Evolutionary conservation across 2,329 filamentous ascomycete genomes (phyloP), one percentile per base, ranked within the genome.

Genomic region (Fusarium papillatum): DNA sequence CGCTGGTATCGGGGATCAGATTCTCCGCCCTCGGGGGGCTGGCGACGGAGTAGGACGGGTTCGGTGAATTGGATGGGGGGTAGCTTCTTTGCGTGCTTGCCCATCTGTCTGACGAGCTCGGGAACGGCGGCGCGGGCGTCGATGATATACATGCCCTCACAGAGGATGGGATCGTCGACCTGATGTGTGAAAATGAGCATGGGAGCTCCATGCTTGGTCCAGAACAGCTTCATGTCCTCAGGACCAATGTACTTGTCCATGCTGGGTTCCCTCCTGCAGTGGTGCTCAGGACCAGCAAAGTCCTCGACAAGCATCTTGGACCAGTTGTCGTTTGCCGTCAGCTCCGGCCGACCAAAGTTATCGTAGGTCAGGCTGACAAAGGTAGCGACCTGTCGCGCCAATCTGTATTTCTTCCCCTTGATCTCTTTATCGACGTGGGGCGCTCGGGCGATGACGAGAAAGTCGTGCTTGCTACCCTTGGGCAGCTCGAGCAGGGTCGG

Each of bases 241-340:
- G 76, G 76, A 2, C 76, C 76, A 31, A 78, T 78, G 62, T 78
- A 78, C 76, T 75, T 78, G 50, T 78, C 76, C 76, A 78, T 78
- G 22, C 74, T 57, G 29, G 76, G 76, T 60, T 78, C 66, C 3
- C n/a, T 46, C 59, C 70, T 75, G 76, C 76, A 78, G 65, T 78
- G 76, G 50, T 78, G 76, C 26, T 78, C 68, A 2, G 76, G 76
- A 3, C 76, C 76, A 11, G 66, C 68, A n/a, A 72, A 78, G 31
- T 75, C 76, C 46, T 78, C 73, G 16, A 78, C 63, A 4, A 78
- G 66, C 71, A 78, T 71, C 43, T 70, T 78, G 26, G 73, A 73
- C 76, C 76, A 78, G n/a, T 73, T 61, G 50, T 72, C 64, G 34
- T 63, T 64, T 5, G 74, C 69, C 31, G 70, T 75, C 50, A 76